Conservation (phyloP, 306 rosid genomes). For the Parietaria judaica region DNA sequence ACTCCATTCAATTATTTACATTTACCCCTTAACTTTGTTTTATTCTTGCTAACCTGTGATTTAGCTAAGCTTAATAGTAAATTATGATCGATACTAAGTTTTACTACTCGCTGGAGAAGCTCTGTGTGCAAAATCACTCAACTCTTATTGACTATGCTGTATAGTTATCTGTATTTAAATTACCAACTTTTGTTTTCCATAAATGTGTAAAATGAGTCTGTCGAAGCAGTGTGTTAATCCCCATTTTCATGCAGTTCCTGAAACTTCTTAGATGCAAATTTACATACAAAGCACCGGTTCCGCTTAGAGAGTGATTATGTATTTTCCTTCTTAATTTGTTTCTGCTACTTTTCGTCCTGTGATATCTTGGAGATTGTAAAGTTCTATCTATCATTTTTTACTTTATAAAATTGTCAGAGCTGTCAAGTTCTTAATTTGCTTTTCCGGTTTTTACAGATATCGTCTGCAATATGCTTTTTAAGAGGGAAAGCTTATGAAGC, state of each 20-base stretch:
- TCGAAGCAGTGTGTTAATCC: too few species aligned
- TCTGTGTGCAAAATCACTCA: not conserved
- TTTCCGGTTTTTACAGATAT: conserved; percentile 46
- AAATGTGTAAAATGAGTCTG: too few species aligned
- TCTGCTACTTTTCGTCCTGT: not conserved
- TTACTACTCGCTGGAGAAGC: not conserved
- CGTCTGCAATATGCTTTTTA: conserved; percentile 89
- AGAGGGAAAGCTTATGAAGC: conserved; percentile 94
- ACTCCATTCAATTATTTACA: not conserved
- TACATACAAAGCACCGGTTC: too few species aligned
- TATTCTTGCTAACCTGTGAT: not conserved
- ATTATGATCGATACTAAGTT: not conserved
- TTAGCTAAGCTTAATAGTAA: not conserved
- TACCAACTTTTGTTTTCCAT: not conserved
- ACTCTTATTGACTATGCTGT: not conserved
- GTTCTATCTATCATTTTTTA: not conserved
- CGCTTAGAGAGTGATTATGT: too few species aligned
- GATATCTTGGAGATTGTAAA: too few species aligned
- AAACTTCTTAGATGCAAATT: too few species aligned
- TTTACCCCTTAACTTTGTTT: not conserved
- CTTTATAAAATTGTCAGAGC: not conserved
- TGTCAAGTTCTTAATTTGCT: conserved; percentile 5
- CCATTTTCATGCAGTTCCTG: too few species aligned
- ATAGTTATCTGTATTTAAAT: not conserved
- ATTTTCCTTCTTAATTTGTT: not conserved